Conservation (phyloP, 1,139 yeast genomes). For the Blastobotrys malaysiensis region DNA sequence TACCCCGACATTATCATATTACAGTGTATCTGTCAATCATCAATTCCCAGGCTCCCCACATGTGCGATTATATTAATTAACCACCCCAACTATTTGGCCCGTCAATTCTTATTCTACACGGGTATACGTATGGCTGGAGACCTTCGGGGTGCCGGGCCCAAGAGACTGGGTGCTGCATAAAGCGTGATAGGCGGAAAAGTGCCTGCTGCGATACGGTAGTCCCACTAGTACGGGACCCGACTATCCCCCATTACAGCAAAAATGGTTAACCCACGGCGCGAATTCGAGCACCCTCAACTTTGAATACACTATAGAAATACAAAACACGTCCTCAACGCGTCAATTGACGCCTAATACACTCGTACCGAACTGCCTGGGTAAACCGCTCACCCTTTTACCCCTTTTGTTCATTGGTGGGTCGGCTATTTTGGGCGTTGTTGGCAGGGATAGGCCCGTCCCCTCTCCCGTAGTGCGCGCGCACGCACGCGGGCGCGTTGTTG, state of each 20-base stretch:
- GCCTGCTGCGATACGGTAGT: neutral
- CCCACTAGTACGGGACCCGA: neutral
- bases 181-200: too few species aligned
- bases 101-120: too few species aligned
- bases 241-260: neutral
- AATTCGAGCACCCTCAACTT: neutral
- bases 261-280: neutral
- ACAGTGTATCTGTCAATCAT: too few species aligned
- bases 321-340: neutral
- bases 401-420: neutral
- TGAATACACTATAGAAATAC: neutral
- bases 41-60: too few species aligned
- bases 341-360: neutral
- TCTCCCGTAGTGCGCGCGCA: neutral
- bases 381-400: too few species aligned
- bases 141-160: too few species aligned
- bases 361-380: too few species aligned
- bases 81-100: too few species aligned
- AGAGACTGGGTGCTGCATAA: too few species aligned
- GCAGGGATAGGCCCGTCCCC: neutral
- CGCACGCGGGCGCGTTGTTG: slow-evolving; percentile 1
- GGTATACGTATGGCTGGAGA: too few species aligned
- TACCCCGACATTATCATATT: too few species aligned
- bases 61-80: too few species aligned
- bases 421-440: neutral